A percentile compares a stretch with the other conserved stretches of the same genome.
phyloP scores from a whole-genome alignment of 2,329 filamentous ascomycete species.

The Leptographium procerum region DNA sequence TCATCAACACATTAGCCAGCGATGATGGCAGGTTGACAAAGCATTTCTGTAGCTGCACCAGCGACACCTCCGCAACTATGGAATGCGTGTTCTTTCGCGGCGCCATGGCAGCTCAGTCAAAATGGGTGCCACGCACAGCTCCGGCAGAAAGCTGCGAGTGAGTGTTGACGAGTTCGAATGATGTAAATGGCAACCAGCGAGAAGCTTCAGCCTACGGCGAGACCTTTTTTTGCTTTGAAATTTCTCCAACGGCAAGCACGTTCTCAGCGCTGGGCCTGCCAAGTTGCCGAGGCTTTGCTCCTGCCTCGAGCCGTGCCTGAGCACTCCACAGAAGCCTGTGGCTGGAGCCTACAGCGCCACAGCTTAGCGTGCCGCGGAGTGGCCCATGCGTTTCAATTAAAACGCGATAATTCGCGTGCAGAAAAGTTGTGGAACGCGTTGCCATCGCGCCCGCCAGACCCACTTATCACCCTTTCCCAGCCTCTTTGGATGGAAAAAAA shows the following conservation, averaged over 20 bases:
- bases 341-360: not conserved
- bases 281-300: slow-evolving; percentile 9
- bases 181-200: not conserved
- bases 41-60: slow-evolving; percentile 86
- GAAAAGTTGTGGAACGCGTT: not conserved
- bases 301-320: not conserved
- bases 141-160: not conserved
- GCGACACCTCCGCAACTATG: slow-evolving; percentile 68
- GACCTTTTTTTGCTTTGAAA: not conserved
- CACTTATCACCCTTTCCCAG: slow-evolving; percentile 9
- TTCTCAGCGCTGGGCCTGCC: not conserved
- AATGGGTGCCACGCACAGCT: not conserved
- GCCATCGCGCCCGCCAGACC: slow-evolving; percentile 8
- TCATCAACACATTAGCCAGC: slow-evolving; percentile 73
- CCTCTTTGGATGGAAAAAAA: slow-evolving; percentile 5
- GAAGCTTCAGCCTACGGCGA: not conserved
- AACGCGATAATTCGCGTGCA: slow-evolving; percentile 13
- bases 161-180: not conserved
- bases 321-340: not conserved
- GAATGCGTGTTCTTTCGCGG: slow-evolving; percentile 44
- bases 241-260: slow-evolving; percentile 3
- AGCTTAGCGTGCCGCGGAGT: not conserved
- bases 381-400: slow-evolving; percentile 11
- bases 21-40: slow-evolving; percentile 83
- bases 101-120: slow-evolving; percentile 24